A percentile compares a stretch with the other conserved stretches of the same genome.
These are phyloP conservation scores for Aspergillus coremiiformis DNA, from an alignment of 495 filamentous ascomycete genomes.

Conservation along the genomic window DNA sequence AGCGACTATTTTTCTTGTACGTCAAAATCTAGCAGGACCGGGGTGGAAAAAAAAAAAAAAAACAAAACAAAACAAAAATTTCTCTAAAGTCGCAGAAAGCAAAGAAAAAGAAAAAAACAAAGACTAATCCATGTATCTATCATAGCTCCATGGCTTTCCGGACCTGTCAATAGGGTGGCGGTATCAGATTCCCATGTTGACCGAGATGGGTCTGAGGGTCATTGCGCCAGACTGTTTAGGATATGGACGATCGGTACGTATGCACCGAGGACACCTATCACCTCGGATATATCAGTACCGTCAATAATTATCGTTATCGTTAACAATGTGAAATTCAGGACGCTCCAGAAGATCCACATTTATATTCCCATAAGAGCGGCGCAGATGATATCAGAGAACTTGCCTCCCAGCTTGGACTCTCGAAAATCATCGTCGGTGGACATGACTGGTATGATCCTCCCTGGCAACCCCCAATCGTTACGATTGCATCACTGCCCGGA, in stretches of 20 bases:
- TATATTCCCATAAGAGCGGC: slow-evolving; percentile 63
- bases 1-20: slow-evolving; percentile 61
- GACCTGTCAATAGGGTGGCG: slow-evolving; percentile 71
- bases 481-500: too few species aligned
- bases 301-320: not conserved
- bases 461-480: not conserved
- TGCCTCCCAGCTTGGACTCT: slow-evolving; percentile 48
- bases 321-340: slow-evolving; percentile 35
- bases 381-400: slow-evolving; percentile 64
- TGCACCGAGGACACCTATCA: slow-evolving; percentile 4
- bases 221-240: slow-evolving; percentile 76
- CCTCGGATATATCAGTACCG: not conserved
- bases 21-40: slow-evolving; percentile 4
- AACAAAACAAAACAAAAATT: too few species aligned
- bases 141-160: slow-evolving; percentile 57
- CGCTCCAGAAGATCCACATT: slow-evolving; percentile 44
- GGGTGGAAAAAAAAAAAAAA: not conserved
- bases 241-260: slow-evolving; percentile 70
- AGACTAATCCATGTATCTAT: not conserved
- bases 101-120: too few species aligned
- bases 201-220: slow-evolving; percentile 59
- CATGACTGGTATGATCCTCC: slow-evolving; percentile 69
- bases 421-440: slow-evolving; percentile 64
- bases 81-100: too few species aligned
- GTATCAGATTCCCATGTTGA: slow-evolving; percentile 72